Evolutionary conservation across 2,329 filamentous ascomycete genomes (phyloP), one percentile per base, ranked within the genome.

Genomic region (Gaeumannomyces sp.): DNA sequence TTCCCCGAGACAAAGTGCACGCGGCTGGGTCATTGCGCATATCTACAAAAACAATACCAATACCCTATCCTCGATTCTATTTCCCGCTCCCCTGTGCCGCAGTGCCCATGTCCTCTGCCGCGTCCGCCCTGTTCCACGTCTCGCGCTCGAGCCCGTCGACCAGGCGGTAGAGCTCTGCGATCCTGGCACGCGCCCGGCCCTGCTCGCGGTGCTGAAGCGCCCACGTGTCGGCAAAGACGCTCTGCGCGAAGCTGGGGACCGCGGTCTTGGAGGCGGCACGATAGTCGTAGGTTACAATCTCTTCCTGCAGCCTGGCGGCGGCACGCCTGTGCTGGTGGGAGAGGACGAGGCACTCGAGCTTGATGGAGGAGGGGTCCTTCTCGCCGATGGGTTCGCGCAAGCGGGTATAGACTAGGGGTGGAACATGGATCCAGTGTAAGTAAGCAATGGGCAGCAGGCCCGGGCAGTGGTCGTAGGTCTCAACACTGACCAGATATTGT

Each of bases 241-340:
- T 73, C 0, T 75, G 72, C 77, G 81, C 78, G 66, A 79, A 81
- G 0, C 67, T 69, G 25, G 76, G 75, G 70, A 82, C 70, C 25
- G 73, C 71, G 2, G 79, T 73, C 71, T 76, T 78, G 63, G 71
- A 70, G 0, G 70, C 76, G 0, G 67, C 67, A 33, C 70, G 68
- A 68, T 83, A 79, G 76, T 96, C 89, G 76, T 95, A 96, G 0
- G 92, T 80, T 13, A 91, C 89, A 65, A 92, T 86, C 69, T 94
- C 90, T 76, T 97, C 93, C 33, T 86, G 80, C 65, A 89, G 90
- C 59, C 88, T 80, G 4, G 93, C 92, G 11, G 91, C 90, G 19
- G 86, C 80, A 27, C 93, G 83, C 71, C 88, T 87, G 71, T 91
- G 87, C 56, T 81, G 79, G 74, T 96, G 91, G 0, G 92, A 96